A percentile compares a stretch with the other conserved stretches of the same genome.
Conservation (phyloP, 805 yeast species). For the Wickerhamomyces xylosicus region DNA sequence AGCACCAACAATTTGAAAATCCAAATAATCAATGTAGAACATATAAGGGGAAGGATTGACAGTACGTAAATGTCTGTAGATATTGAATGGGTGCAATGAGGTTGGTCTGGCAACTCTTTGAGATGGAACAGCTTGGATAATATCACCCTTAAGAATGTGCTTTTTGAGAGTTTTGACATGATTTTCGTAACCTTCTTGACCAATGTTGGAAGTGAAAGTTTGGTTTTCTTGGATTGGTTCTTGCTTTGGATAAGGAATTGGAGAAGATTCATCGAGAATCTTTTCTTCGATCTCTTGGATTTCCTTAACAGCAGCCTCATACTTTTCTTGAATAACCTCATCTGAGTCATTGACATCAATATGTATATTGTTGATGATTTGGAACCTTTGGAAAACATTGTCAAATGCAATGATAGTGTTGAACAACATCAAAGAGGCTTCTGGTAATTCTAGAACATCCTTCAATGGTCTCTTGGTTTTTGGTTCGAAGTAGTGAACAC, state of each 20-base stretch:
- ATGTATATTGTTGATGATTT: slow-evolving; percentile 73
- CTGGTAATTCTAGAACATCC: slow-evolving; percentile 82
- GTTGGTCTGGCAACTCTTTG: slow-evolving; percentile 96
- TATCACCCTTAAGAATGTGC: slow-evolving; percentile 85
- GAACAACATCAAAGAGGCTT: slow-evolving; percentile 83
- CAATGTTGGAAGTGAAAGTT: slow-evolving; percentile 77
- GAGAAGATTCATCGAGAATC: slow-evolving; percentile 31
- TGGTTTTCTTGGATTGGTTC: slow-evolving; percentile 58
- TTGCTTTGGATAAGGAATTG: slow-evolving; percentile 63
- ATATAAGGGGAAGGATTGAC: slow-evolving; percentile 97
- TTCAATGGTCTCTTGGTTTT: slow-evolving; percentile 63
- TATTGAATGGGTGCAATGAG: slow-evolving; percentile 89
- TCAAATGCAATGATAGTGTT: slow-evolving; percentile 89
- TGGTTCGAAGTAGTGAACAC: slow-evolving; percentile 95
- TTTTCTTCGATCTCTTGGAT: slow-evolving; percentile 46
- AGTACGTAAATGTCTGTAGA: slow-evolving; percentile 86
- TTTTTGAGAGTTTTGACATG: slow-evolving; percentile 69
- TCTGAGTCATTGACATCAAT: slow-evolving; percentile 25
- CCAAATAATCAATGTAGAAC: slow-evolving; percentile 85
- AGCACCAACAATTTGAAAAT: slow-evolving; percentile 94
- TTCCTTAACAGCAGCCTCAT: slow-evolving; percentile 41
- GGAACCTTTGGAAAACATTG: slow-evolving; percentile 88
- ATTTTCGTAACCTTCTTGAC: slow-evolving; percentile 83
- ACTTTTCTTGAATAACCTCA: slow-evolving; percentile 30
- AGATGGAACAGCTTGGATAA: slow-evolving; percentile 96